Evolutionary conservation across 2,329 filamentous ascomycete genomes (phyloP), one percentile per base, ranked within the genome.

Genomic region (Chaetomium globosum): DNA sequence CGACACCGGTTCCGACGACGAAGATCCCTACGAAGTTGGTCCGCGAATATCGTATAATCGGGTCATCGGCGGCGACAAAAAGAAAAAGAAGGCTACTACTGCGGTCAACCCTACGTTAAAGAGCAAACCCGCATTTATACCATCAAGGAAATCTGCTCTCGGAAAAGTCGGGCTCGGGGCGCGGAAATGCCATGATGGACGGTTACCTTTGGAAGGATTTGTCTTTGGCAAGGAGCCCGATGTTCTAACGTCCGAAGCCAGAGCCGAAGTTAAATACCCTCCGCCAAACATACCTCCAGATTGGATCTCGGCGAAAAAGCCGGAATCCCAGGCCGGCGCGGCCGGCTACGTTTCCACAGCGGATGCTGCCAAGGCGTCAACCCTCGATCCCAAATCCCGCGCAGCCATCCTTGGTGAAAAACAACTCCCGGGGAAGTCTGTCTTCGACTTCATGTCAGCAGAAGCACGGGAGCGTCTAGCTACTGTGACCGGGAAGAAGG

Each of bases 1-100:
- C 72, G 94, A 97, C 70, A 95, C 89, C 23, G 93, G 93, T 12
- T 97, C 94, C 4, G 95, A 98, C 70, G 93, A 97, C 54, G 95
- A 98, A 72, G 93, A 97, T 73, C 91, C 92, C 0, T 98, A 97
- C 74, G 91, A 94, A 65, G 89, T 98, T 61, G 94, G 94, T 0
- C 95, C 95, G 0, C 89, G 88, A 70, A 96, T 97, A 75, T 92
- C 89, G 13, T 97, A 96, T 77, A 96, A 91, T 71, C 86, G 88
- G 49, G 83, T 89, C 5, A 86, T 97, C 66, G 93, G 92, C 21
- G 90, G 89, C 0, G 89, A 93, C 68, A 96, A 91, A 76, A 90
- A 89, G 75, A 93, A 92, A 72, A 88, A 89, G 73, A 86, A 85
- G 51, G 82, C 77, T 0, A 80, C 80, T 13, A 81, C 81, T 16